A percentile compares a stretch with the other conserved stretches of the same genome.
phyloP scores from a whole-genome alignment of 73 alveolate species.

The Paramecium sonneborni region DNA sequence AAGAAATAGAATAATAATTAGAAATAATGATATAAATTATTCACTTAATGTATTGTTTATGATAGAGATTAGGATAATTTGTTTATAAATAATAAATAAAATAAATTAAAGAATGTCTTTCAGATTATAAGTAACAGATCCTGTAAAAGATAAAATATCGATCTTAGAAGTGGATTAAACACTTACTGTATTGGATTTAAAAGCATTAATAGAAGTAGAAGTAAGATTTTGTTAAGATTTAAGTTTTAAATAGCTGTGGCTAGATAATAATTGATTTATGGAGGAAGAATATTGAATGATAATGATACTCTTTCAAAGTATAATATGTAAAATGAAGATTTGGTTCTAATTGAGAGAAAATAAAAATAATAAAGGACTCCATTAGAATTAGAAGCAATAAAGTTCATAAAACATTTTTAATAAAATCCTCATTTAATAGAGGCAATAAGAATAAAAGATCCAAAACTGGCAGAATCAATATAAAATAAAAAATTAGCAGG shows the following conservation, averaged over 20 bases:
- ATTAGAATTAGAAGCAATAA: constrained; percentile 9
- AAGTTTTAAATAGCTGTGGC: constrained; percentile 61
- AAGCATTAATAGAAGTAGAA: constrained; percentile 68
- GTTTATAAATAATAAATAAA: background rate
- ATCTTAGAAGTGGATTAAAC: constrained; percentile 60
- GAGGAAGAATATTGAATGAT: constrained; percentile 52
- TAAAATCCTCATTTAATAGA: background rate
- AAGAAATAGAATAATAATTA: no score
- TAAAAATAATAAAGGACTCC: background rate
- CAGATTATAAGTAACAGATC: constrained; percentile 39
- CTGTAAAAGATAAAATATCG: constrained; percentile 1
- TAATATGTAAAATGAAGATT: constrained; percentile 68
- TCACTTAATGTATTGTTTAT: background rate
- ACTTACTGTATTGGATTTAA: constrained; percentile 66
- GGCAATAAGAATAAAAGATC: constrained; percentile 53
- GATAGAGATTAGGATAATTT: background rate
- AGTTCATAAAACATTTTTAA: background rate
- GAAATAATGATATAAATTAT: background rate
- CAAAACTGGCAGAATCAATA: constrained; percentile 62
- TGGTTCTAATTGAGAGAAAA: constrained; percentile 39
- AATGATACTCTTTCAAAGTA: constrained; percentile 7
- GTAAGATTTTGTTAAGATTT: background rate
- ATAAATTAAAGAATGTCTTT: background rate
- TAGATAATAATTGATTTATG: constrained; percentile 36
- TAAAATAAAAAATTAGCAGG: background rate